phyloP scores from a whole-genome alignment of 805 yeast genomes.

The Blastobotrys terrestris region DNA sequence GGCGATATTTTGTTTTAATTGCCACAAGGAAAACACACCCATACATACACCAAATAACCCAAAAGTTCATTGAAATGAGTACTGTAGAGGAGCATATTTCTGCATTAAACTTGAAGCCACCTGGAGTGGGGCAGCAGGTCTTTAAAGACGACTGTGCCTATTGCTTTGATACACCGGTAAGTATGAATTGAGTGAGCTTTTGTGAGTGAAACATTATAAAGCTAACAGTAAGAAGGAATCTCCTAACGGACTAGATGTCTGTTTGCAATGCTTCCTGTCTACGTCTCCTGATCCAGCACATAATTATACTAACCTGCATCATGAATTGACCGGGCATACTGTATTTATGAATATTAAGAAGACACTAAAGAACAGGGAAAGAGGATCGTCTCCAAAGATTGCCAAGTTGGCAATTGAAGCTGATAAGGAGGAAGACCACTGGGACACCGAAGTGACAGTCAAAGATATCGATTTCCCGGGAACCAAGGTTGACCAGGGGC shows the following conservation, averaged over 20 bases:
- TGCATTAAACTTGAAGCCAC: slow-evolving; percentile 15
- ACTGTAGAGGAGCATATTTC: slow-evolving; percentile 10
- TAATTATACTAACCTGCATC: slow-evolving; percentile 56
- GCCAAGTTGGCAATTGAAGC: slow-evolving; percentile 64
- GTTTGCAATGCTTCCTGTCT: slow-evolving; percentile 55
- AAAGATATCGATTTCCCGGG: slow-evolving; percentile 35
- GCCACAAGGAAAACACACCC: not conserved
- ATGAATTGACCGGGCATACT: slow-evolving; percentile 44
- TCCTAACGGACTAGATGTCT: slow-evolving; percentile 61
- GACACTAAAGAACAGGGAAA: slow-evolving; percentile 33
- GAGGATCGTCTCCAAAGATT: slow-evolving; percentile 34
- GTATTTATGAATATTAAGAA: slow-evolving; percentile 56
- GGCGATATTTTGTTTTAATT: not conserved
- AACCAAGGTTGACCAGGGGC: slow-evolving; percentile 9
- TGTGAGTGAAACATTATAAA: slow-evolving; percentile 11
- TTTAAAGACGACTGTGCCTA: slow-evolving; percentile 89
- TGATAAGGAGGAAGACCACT: slow-evolving; percentile 56
- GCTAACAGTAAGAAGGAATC: slow-evolving; percentile 33
- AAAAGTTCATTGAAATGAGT: not conserved
- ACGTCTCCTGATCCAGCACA: slow-evolving; percentile 57
- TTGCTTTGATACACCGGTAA: slow-evolving; percentile 63
- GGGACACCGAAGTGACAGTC: slow-evolving; percentile 39
- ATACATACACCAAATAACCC: not conserved
- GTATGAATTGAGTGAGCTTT: slow-evolving; percentile 13
- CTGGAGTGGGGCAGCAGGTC: slow-evolving; percentile 33